Evolutionary conservation across 2,329 filamentous ascomycete genomes (phyloP).

Genomic region (Zopfia rhizophila): DNA sequence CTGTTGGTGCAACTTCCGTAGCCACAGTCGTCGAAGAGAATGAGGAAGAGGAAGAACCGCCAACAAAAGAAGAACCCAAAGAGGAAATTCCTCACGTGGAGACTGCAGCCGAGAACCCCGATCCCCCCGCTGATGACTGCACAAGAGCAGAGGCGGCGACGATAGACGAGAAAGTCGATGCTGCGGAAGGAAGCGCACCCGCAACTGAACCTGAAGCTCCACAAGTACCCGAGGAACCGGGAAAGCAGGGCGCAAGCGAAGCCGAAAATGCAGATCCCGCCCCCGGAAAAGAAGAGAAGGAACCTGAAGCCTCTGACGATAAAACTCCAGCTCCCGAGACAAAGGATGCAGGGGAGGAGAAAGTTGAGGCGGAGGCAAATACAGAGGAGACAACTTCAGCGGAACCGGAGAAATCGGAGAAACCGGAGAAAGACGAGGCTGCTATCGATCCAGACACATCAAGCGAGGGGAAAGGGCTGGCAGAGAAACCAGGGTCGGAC

Average conservation of each 20-base stretch:
- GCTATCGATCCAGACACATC: conserved; percentile 14
- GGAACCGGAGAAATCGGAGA: conserved; percentile 22
- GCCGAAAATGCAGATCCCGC: conserved; percentile 3
- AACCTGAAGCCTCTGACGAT: conserved; percentile 7
- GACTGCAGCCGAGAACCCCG: conserved; percentile 23
- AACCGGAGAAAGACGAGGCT: conserved; percentile 24
- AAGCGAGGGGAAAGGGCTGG: conserved; percentile 17
- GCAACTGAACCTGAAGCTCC: conserved; percentile 34
- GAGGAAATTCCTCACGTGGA: conserved; percentile 23
- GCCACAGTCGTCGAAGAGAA: conserved; percentile 84
- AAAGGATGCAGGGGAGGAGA: conserved; percentile 14
- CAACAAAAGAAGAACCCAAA: conserved; percentile 24
- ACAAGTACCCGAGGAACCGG: conserved; percentile 19
- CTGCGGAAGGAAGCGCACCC: conserved; percentile 32
- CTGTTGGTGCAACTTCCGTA: conserved; percentile 76
- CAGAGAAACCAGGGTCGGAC: conserved; percentile 6
- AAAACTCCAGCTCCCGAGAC: conserved; percentile 1
- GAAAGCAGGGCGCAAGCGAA: conserved; percentile 31
- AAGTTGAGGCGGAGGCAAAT: conserved; percentile 7
- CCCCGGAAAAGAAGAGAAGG: background rate
- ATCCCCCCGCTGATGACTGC: conserved; percentile 5
- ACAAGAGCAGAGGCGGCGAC: conserved; percentile 20
- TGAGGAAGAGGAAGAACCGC: conserved; percentile 71
- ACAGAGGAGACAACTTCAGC: conserved; percentile 7
- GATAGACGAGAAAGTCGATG: conserved; percentile 26